Percentiles rank a stretch among this genome's conserved stretches.
phyloP scores from a whole-genome alignment of 805 yeast species.

The Kluyveromyces wickerhamii region DNA sequence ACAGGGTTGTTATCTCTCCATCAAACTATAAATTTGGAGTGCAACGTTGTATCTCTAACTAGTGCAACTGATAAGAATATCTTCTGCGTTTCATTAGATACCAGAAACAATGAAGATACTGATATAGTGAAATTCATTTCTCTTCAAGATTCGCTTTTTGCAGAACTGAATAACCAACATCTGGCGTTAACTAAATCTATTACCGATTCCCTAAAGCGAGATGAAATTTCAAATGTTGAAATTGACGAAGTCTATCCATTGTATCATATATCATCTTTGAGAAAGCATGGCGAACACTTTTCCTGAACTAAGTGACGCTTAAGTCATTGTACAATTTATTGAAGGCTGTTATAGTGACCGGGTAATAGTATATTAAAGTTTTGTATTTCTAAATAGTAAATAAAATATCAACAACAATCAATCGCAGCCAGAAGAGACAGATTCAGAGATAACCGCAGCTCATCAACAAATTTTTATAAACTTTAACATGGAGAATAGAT shows the following conservation, averaged over 20 bases:
- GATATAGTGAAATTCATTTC: conserved; percentile 16
- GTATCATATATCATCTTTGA: conserved; percentile 40
- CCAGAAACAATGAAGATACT: conserved; percentile 13
- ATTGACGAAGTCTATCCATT: conserved; percentile 40
- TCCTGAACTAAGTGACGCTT: conserved; percentile 15
- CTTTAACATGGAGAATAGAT: too few relatives aligned
- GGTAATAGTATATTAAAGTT: too few relatives aligned
- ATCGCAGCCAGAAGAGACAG: too few relatives aligned
- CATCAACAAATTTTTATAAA: too few relatives aligned
- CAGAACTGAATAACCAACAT: conserved; percentile 15
- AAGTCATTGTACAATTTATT: too few relatives aligned
- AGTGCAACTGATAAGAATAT: conserved; percentile 27
- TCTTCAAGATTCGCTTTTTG: conserved; percentile 19
- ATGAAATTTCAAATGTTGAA: conserved; percentile 30
- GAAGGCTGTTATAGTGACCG: too few relatives aligned
- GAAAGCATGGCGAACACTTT: conserved; percentile 52
- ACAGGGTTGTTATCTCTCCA: conserved; percentile 18
- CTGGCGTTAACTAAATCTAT: conserved; percentile 18
- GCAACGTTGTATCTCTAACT: conserved; percentile 27
- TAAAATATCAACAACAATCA: too few relatives aligned
- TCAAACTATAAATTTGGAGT: conserved; percentile 26
- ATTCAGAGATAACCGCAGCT: too few relatives aligned
- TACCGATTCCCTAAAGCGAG: conserved; percentile 19
- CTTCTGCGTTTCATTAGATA: conserved; percentile 31
- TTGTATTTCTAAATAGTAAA: too few relatives aligned